Percentiles rank a stretch among this genome's conserved stretches.
Conservation (phyloP, 306 rosid species). For the Trifolium pratense region DNA sequence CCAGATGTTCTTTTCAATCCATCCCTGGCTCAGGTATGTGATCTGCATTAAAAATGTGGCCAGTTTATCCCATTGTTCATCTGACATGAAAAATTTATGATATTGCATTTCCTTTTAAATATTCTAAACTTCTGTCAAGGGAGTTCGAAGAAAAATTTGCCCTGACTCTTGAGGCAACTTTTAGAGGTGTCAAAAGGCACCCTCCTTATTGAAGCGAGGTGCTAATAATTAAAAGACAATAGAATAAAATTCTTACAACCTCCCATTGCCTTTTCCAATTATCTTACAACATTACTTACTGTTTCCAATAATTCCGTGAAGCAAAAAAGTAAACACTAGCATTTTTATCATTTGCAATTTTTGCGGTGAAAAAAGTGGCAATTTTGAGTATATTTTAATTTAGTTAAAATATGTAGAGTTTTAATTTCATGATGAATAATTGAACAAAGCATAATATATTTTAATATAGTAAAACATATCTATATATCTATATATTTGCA, state of each 20-base stretch:
- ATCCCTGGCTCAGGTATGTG: constrained; percentile 75
- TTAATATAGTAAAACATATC: neutral
- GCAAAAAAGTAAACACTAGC: too few relatives aligned
- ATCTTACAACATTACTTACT: neutral
- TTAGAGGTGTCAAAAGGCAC: neutral
- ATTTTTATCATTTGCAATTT: too few relatives aligned
- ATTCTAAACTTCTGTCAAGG: constrained; percentile 8
- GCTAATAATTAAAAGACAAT: neutral
- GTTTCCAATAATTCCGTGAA: neutral
- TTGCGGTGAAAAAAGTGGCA: too few relatives aligned
- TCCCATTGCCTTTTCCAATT: neutral
- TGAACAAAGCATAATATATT: neutral
- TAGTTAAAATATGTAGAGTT: neutral
- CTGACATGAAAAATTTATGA: neutral
- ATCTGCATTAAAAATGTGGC: constrained; percentile 23
- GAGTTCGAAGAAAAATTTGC: neutral
- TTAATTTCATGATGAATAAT: neutral
- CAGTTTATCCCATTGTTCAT: constrained; percentile 21
- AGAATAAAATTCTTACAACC: neutral
- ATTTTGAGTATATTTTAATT: too few relatives aligned
- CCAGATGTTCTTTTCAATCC: constrained; percentile 97
- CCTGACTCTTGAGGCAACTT: neutral
- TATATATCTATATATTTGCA: neutral
- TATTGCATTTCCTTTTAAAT: constrained; percentile 4
- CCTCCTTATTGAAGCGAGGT: neutral